A percentile compares a stretch with the other conserved stretches of the same genome.
Conservation (phyloP, 2,329 filamentous ascomycete species). For the Stemphylium lycopersici region DNA sequence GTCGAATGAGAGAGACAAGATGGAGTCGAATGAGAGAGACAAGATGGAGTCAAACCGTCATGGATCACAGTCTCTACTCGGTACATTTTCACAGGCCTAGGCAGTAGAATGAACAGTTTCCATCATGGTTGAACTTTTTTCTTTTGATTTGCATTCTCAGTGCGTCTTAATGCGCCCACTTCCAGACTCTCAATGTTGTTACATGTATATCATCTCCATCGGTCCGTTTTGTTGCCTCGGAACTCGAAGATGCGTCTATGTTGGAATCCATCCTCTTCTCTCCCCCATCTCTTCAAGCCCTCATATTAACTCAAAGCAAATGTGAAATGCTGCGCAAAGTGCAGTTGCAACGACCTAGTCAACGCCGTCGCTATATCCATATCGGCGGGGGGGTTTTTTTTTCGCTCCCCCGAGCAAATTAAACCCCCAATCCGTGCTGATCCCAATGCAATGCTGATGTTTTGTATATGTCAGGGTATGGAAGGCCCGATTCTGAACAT, state of each 20-base stretch:
- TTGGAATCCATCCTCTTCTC: too few species aligned
- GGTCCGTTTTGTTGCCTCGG: too few species aligned
- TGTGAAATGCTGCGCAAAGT: not conserved
- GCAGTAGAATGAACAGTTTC: too few species aligned
- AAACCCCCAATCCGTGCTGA: constrained; percentile 12
- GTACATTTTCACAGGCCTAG: too few species aligned
- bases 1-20: too few species aligned
- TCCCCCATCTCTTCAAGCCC: not conserved
- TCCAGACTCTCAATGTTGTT: not conserved
- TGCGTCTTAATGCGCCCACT: not conserved
- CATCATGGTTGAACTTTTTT: not conserved
- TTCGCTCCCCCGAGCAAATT: not conserved
- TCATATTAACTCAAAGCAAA: not conserved
- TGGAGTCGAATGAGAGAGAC: too few species aligned
- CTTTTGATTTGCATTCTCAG: not conserved
- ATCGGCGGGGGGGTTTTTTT: too few species aligned
- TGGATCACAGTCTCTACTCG: too few species aligned
- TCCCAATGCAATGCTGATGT: constrained; percentile 25
- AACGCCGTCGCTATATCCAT: constrained; percentile 22
- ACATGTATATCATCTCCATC: too few species aligned
- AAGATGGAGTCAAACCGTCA: too few species aligned
- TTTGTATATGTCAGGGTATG: constrained; percentile 1
- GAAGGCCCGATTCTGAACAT: not conserved
- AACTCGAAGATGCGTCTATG: too few species aligned
- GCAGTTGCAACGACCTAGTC: constrained; percentile 6